Percentiles rank a stretch among this genome's conserved stretches.
These are phyloP conservation scores for Salix dunnii DNA, from an alignment of 345 rosid genomes.

Conservation along the genomic window DNA sequence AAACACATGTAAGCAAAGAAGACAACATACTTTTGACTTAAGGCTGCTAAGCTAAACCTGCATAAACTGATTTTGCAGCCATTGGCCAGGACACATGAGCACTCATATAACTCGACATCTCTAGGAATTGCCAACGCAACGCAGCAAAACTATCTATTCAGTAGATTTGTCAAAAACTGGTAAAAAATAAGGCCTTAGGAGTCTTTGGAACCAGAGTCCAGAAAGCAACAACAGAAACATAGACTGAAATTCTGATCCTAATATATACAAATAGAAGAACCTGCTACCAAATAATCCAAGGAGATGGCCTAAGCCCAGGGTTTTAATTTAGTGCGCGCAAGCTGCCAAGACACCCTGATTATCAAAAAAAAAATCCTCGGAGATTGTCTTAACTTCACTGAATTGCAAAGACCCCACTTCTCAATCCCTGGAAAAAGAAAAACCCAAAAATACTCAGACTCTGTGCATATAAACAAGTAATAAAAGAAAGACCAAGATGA, in stretches of 20 bases:
- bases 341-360: too few species aligned
- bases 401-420: conserved; percentile 7
- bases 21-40: conserved; percentile 56
- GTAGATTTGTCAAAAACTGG: conserved; percentile 6
- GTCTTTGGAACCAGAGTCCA: conserved; percentile 22
- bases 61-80: conserved; percentile 79
- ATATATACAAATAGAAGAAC: neutral
- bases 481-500: neutral
- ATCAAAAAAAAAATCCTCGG: neutral
- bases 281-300: neutral
- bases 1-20: too few species aligned
- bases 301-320: too few species aligned
- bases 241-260: conserved; percentile 28
- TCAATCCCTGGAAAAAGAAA: conserved; percentile 12
- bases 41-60: conserved; percentile 90
- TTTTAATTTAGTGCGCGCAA: too few species aligned
- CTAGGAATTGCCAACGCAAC: conserved; percentile 17
- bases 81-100: conserved; percentile 11
- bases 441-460: neutral
- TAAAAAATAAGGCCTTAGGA: conserved; percentile 13
- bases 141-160: conserved; percentile 13
- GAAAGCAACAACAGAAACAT: conserved; percentile 24
- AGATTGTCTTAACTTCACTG: neutral
- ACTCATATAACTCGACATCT: conserved; percentile 71
- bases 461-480: conserved; percentile 4